phyloP scores from a whole-genome alignment of 2,329 filamentous ascomycete genomes.

The Colletotrichum sp. region DNA sequence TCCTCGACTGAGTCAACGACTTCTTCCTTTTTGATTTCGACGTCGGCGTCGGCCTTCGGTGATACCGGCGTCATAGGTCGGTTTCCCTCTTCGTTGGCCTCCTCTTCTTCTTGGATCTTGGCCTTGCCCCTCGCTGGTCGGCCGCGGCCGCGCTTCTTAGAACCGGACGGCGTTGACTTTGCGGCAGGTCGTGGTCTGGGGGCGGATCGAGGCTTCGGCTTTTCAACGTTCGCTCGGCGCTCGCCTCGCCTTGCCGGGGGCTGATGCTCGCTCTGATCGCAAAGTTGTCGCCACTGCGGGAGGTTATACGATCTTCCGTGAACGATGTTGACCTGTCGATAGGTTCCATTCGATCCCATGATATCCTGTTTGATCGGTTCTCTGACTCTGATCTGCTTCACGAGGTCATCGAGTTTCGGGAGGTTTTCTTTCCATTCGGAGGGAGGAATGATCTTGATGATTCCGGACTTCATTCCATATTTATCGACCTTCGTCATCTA shows the following conservation, averaged over 20 bases:
- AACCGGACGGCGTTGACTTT: slow-evolving; percentile 30
- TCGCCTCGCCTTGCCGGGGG: slow-evolving; percentile 90
- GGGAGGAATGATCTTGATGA: slow-evolving; percentile 94
- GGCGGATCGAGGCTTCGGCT: slow-evolving; percentile 47
- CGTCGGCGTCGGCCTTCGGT: slow-evolving; percentile 38
- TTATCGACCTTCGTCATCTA: slow-evolving; percentile 83
- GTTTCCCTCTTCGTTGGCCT: slow-evolving; percentile 26
- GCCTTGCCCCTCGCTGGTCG: slow-evolving; percentile 41
- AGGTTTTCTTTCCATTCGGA: slow-evolving; percentile 89
- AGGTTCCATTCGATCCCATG: slow-evolving; percentile 92
- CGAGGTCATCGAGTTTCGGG: slow-evolving; percentile 78
- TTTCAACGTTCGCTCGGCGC: slow-evolving; percentile 67
- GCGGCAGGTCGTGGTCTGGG: slow-evolving; percentile 30
- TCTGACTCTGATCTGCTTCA: slow-evolving; percentile 92
- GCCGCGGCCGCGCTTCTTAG: slow-evolving; percentile 45
- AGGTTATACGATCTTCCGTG: slow-evolving; percentile 96
- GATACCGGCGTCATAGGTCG: slow-evolving; percentile 19
- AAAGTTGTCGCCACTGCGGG: slow-evolving; percentile 92
- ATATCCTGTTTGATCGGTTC: slow-evolving; percentile 99
- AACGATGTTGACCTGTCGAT: slow-evolving; percentile 95
- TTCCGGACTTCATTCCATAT: slow-evolving; percentile 97
- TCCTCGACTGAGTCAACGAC: slow-evolving; percentile 58
- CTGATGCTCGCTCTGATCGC: slow-evolving; percentile 94
- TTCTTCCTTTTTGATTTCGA: slow-evolving; percentile 31
- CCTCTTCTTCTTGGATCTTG: slow-evolving; percentile 41